Evolutionary conservation across 306 rosid genomes (phyloP).

Genomic region (Medicago ruthenica): DNA sequence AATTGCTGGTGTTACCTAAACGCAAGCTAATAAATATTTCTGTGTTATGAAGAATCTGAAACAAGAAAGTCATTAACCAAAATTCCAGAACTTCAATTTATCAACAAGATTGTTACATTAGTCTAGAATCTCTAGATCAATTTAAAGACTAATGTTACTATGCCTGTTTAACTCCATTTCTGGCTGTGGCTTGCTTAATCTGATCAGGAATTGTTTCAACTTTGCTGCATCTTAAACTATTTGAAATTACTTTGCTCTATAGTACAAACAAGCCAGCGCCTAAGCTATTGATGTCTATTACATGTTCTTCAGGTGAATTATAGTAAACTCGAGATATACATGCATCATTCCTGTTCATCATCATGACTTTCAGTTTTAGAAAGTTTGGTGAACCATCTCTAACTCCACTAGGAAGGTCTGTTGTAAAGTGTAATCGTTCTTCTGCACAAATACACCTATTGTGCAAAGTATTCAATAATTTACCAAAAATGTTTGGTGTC

Average conservation of each 20-base stretch:
- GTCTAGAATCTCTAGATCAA: neutral
- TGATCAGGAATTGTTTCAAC: too few species aligned
- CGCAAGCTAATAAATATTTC: neutral
- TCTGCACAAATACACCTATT: neutral
- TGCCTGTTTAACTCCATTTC: neutral
- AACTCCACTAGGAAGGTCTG: constrained; percentile 10
- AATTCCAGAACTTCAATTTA: neutral
- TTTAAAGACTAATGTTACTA: neutral
- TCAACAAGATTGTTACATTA: neutral
- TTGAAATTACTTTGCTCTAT: too few species aligned
- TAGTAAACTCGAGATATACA: too few species aligned
- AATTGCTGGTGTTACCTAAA: neutral
- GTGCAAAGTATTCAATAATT: neutral
- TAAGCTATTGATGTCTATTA: too few species aligned
- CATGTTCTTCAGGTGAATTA: too few species aligned
- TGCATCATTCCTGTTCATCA: too few species aligned
- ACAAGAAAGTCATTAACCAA: neutral
- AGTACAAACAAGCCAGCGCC: too few species aligned
- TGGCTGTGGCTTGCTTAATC: too few species aligned
- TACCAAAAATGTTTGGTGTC: neutral
- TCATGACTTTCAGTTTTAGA: too few species aligned
- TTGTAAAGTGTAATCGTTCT: constrained; percentile 27
- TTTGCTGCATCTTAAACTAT: too few species aligned
- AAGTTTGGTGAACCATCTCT: too few species aligned
- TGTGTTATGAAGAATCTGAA: neutral